Evolutionary conservation across 768 basidiomycete species (phyloP).

Genomic region (Russula emetica): DNA sequence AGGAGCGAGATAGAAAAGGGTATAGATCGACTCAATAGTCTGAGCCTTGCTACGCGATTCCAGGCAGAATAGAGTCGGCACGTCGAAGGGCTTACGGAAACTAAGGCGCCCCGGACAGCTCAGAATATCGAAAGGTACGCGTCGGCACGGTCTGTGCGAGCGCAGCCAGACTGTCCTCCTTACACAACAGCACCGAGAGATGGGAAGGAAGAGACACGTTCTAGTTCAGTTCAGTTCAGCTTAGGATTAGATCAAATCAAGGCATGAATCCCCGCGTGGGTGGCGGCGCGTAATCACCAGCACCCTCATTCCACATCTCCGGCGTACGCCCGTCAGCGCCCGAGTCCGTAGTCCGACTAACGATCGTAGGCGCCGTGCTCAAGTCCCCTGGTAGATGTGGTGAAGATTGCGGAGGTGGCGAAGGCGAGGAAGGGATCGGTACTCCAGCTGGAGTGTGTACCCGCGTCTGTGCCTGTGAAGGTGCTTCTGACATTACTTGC

Average conservation of each 20-base stretch:
- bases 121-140: too few relatives aligned
- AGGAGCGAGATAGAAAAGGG: too few relatives aligned
- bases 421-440: neutral
- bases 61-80: too few relatives aligned
- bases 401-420: neutral
- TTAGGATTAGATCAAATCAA: neutral
- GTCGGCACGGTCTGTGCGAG: too few relatives aligned
- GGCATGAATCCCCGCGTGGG: neutral
- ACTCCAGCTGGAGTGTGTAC: neutral
- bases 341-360: neutral
- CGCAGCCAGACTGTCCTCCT: too few relatives aligned
- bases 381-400: neutral
- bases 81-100: too few relatives aligned
- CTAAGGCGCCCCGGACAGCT: too few relatives aligned
- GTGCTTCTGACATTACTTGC: neutral
- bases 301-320: neutral
- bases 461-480: constrained; percentile 26
- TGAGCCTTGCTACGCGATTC: too few relatives aligned
- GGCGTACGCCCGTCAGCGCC: neutral
- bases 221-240: too few relatives aligned
- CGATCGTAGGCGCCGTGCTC: neutral
- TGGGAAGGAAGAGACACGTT: too few relatives aligned
- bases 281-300: neutral
- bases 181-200: too few relatives aligned
- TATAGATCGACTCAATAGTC: too few relatives aligned